These are phyloP conservation scores for Corymbia maculata DNA, from an alignment of 345 rosid species.

Conservation along the genomic window DNA sequence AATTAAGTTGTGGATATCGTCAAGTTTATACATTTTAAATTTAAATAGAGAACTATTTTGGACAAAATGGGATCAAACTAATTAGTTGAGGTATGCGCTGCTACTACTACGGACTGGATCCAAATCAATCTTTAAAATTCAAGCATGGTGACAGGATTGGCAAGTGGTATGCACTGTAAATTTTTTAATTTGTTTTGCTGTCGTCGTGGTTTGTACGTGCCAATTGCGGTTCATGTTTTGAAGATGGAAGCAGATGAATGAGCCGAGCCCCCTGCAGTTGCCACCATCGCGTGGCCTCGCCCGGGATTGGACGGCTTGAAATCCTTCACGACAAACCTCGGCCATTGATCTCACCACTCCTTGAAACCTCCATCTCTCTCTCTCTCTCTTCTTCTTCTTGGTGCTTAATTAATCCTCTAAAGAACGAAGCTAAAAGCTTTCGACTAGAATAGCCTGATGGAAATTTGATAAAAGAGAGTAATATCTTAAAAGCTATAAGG, in stretches of 20 bases:
- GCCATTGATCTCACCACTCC: slow-evolving; percentile 9
- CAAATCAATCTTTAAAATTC: too few species aligned
- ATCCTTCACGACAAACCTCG: slow-evolving; percentile 14
- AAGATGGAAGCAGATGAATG: slow-evolving; percentile 51
- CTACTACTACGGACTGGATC: too few species aligned
- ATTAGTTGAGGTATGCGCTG: too few species aligned
- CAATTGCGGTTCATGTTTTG: background rate
- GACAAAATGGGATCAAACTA: too few species aligned
- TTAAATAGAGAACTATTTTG: too few species aligned
- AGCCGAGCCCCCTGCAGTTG: slow-evolving; percentile 41
- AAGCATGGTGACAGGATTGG: background rate
- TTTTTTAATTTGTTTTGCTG: too few species aligned
- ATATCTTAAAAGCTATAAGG: too few species aligned
- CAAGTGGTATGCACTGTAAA: too few species aligned
- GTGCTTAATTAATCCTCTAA: background rate
- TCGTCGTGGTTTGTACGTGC: too few species aligned
- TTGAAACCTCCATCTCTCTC: slow-evolving; percentile 25
- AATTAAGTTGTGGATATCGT: background rate
- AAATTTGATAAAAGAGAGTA: too few species aligned
- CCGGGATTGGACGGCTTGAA: slow-evolving; percentile 45
- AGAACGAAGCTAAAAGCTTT: too few species aligned
- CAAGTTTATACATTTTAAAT: background rate
- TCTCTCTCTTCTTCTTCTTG: background rate
- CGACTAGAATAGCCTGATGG: too few species aligned
- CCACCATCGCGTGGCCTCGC: slow-evolving; percentile 68